A percentile compares a stretch with the other conserved stretches of the same genome.
Evolutionary conservation across 2,329 filamentous ascomycete species (phyloP).

Genomic region (Aspergillus sp.): DNA sequence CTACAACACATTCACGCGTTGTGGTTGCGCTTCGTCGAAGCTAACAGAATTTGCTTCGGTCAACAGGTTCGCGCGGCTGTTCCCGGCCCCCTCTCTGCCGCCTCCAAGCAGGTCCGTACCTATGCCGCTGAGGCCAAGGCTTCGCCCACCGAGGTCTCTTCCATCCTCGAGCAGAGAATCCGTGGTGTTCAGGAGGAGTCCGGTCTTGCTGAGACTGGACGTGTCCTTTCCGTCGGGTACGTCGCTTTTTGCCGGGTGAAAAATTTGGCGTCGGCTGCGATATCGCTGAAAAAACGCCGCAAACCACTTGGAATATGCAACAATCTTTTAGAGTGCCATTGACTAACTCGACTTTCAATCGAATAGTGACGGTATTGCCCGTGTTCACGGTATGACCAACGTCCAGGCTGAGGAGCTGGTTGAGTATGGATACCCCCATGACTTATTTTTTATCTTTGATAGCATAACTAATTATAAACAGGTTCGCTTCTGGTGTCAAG

Average conservation of each 20-base stretch:
- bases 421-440: too few species aligned
- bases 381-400: constrained; percentile 99
- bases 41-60: constrained; percentile 43
- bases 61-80: constrained; percentile 79
- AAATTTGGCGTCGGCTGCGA: constrained; percentile 31
- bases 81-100: constrained; percentile 72
- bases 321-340: neutral
- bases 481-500: constrained; percentile 99
- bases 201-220: constrained; percentile 94
- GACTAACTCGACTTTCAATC: constrained; percentile 22
- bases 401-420: constrained; percentile 62
- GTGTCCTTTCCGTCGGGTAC: constrained; percentile 98
- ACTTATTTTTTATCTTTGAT: constrained; percentile 15
- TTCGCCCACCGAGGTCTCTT: constrained; percentile 95
- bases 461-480: constrained; percentile 43
- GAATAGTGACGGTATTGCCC: constrained; percentile 97
- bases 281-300: constrained; percentile 28
- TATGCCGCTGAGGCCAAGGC: constrained; percentile 95
- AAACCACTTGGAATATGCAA: constrained; percentile 7
- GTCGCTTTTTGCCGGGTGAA: constrained; percentile 36
- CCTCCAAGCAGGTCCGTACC: constrained; percentile 72
- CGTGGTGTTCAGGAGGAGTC: constrained; percentile 97
- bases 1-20: constrained; percentile 22
- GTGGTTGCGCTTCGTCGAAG: constrained; percentile 49
- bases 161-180: constrained; percentile 98